Conservation (phyloP, 371 early-diverging fungal species). For the Mycotypha africana region DNA sequence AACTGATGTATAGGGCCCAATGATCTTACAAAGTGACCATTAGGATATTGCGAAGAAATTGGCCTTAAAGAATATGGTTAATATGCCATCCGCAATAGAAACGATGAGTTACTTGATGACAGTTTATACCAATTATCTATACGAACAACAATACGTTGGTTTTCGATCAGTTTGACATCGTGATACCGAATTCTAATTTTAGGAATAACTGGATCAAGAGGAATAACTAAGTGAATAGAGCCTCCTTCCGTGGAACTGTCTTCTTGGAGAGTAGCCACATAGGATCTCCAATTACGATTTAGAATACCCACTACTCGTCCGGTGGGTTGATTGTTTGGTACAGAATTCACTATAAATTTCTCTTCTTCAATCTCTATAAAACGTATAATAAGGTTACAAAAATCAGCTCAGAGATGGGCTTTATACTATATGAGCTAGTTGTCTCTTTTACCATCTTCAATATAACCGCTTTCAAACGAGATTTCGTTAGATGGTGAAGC, state of each 20-base stretch:
- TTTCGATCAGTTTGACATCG: constrained; percentile 61
- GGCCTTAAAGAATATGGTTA: too few species aligned
- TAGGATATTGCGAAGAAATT: constrained; percentile 71
- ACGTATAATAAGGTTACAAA: not conserved
- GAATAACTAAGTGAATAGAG: constrained; percentile 68
- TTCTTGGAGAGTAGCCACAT: constrained; percentile 80
- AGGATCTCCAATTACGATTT: constrained; percentile 86
- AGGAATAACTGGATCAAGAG: constrained; percentile 81
- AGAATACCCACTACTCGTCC: constrained; percentile 78
- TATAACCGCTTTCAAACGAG: constrained; percentile 41
- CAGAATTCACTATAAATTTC: too few species aligned
- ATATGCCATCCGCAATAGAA: too few species aligned
- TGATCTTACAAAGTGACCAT: constrained; percentile 86
- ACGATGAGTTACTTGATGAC: too few species aligned
- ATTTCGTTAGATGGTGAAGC: constrained; percentile 43
- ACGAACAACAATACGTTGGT: constrained; percentile 82
- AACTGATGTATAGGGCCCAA: constrained; percentile 65
- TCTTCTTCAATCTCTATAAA: constrained; percentile 15
- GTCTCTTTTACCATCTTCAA: constrained; percentile 36
- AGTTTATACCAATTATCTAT: constrained; percentile 78
- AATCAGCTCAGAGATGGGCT: not conserved
- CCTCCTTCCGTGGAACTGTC: constrained; percentile 57
- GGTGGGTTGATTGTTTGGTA: constrained; percentile 48
- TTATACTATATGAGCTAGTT: too few species aligned
- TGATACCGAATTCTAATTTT: constrained; percentile 88